phyloP scores from a whole-genome alignment of 2,329 filamentous ascomycete genomes.

The Rutstroemia sydowiana region DNA sequence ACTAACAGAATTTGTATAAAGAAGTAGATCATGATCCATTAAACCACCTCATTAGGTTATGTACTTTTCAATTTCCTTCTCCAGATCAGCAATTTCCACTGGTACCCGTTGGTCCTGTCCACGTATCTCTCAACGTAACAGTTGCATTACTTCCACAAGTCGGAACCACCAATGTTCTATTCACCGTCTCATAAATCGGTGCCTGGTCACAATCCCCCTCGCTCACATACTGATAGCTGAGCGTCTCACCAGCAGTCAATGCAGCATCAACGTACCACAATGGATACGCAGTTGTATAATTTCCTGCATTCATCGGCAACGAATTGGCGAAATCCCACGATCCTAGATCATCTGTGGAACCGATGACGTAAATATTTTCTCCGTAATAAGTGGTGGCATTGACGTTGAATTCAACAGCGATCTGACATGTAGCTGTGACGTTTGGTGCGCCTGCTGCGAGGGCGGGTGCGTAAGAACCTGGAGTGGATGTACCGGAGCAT shows the following conservation, averaged over 20 bases:
- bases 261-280: constrained; percentile 38
- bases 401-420: constrained; percentile 38
- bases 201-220: constrained; percentile 37
- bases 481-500: constrained; percentile 40
- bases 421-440: constrained; percentile 21
- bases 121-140: constrained; percentile 33
- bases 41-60: no score
- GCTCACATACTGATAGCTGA: constrained; percentile 41
- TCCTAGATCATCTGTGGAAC: constrained; percentile 37
- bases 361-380: constrained; percentile 40
- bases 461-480: constrained; percentile 43
- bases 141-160: constrained; percentile 28
- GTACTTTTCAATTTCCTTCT: neutral
- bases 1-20: no score
- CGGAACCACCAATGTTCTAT: constrained; percentile 36
- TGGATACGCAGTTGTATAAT: constrained; percentile 37
- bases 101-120: constrained; percentile 31
- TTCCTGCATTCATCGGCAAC: constrained; percentile 33
- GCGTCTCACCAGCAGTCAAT: constrained; percentile 34
- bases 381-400: constrained; percentile 41
- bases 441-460: constrained; percentile 37
- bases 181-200: constrained; percentile 38
- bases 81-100: constrained; percentile 21
- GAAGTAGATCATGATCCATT: no score
- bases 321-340: constrained; percentile 32